Evolutionary conservation across 2,329 filamentous ascomycete genomes (phyloP), one percentile per base, ranked within the genome.

Genomic region (Penicillium sp.): DNA sequence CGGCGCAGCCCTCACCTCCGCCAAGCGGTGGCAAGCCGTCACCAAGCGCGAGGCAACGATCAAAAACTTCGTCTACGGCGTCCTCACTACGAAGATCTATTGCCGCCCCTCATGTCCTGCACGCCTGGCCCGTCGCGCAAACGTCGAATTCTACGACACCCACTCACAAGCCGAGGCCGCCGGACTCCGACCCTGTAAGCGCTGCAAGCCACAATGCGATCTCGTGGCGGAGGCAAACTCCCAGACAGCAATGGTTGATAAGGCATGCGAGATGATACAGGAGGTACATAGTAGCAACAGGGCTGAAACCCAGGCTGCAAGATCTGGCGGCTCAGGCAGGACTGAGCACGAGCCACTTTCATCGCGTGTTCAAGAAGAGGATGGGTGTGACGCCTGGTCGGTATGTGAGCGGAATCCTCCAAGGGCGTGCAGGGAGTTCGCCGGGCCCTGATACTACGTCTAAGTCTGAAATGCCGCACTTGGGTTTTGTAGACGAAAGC

Each of bases 41-140:
- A 66, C 69, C 41, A 67, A 64, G 47, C 73, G 77, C 42, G 72
- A 78, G 52, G 46, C 70, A 25, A 62, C 66, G 18, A 72, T 73
- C 18, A 71, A 73, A 44, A 65, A 66, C 27, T 82, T 82, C 64
- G 71, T 82, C 53, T 82, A 82, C 67, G 74, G 69, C 15, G 79
- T 82, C n/a, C 71, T 72, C 46, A 78, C 78, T 0, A 82, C 80
- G 3, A 72, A 70, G 39, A 79, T 81, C 44, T 82, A 79, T 62
- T 82, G 80, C 58, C 74, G 78, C 1, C 78, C 79, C 1, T 78
- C 73, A 2, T 82, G 80, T 48, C 71, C 75, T 1, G 76, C 78
- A 3, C 77, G 81, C n/a, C 75, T 88, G 12, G 77, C 79, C 1
- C 72, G 75, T 2, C 73, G 79, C n/a, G 74, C 80, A 9, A 78